Evolutionary conservation across 495 filamentous ascomycete species (phyloP).

Genomic region (Podospora didyma): DNA sequence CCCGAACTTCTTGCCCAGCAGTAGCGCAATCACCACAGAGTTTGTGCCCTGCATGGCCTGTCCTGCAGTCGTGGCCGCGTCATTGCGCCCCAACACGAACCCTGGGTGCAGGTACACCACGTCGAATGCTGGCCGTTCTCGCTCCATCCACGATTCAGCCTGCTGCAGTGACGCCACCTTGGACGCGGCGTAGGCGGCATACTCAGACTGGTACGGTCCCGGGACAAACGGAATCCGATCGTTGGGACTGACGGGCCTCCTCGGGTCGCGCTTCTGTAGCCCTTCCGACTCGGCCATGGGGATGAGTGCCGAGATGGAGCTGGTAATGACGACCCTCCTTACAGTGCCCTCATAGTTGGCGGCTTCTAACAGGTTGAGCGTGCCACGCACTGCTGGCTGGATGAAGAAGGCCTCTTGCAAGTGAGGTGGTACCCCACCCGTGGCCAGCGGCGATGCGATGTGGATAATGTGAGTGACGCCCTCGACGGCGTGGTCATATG

Average conservation of each 20-base stretch:
- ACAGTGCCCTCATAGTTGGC: constrained; percentile 58
- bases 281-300: constrained; percentile 24
- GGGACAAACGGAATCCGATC: constrained; percentile 24
- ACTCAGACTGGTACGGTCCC: constrained; percentile 35
- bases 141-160: constrained; percentile 38
- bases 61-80: constrained; percentile 29
- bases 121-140: constrained; percentile 40
- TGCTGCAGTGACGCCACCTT: constrained; percentile 40
- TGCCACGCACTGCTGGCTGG: constrained; percentile 69
- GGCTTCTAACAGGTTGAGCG: constrained; percentile 66
- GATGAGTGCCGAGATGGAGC: constrained; percentile 36
- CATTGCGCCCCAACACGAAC: constrained; percentile 42
- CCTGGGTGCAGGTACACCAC: constrained; percentile 44
- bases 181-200: constrained; percentile 36
- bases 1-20: constrained; percentile 30
- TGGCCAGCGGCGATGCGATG: constrained; percentile 51
- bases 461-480: constrained; percentile 49
- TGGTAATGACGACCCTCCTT: constrained; percentile 59
- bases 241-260: constrained; percentile 15
- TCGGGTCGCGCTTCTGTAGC: constrained; percentile 4
- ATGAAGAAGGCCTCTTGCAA: constrained; percentile 60
- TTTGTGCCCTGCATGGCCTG: constrained; percentile 36
- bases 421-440: constrained; percentile 36
- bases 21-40: constrained; percentile 29
- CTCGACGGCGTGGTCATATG: constrained; percentile 44